Conservation (phyloP, 2,329 filamentous ascomycete genomes). For the Penicillium sp. region DNA sequence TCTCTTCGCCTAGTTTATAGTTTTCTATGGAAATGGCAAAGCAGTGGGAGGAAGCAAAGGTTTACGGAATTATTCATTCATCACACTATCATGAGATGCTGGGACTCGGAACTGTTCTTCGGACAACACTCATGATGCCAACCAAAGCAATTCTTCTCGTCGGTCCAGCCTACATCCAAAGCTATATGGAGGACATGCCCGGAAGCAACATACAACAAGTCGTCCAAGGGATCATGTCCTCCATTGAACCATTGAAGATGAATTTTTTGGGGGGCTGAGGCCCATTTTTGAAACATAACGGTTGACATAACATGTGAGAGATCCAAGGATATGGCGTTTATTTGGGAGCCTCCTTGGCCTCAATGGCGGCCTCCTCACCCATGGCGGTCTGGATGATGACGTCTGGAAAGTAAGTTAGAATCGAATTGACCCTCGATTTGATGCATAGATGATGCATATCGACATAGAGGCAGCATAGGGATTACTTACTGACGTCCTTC, state of each 20-base stretch:
- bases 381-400: slow-evolving; percentile 93
- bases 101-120: slow-evolving; percentile 37
- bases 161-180: slow-evolving; percentile 38
- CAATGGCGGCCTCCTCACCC: slow-evolving; percentile 90
- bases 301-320: slow-evolving; percentile 32
- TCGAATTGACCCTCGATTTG: neutral
- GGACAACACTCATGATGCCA: slow-evolving; percentile 37
- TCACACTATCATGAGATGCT: slow-evolving; percentile 42
- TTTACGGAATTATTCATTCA: slow-evolving; percentile 35
- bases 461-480: neutral
- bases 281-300: slow-evolving; percentile 31
- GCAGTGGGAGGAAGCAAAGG: slow-evolving; percentile 7
- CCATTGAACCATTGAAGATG: slow-evolving; percentile 31
- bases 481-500: slow-evolving; percentile 86
- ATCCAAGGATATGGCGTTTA: slow-evolving; percentile 26
- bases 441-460: no score
- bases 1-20: neutral
- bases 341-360: slow-evolving; percentile 83
- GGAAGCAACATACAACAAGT: slow-evolving; percentile 24
- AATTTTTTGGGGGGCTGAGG: slow-evolving; percentile 24
- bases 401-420: slow-evolving; percentile 55
- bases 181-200: slow-evolving; percentile 28
- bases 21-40: neutral
- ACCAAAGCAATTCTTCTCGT: slow-evolving; percentile 37
- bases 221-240: slow-evolving; percentile 30